Evolutionary conservation across 2,329 filamentous ascomycete genomes (phyloP).

Genomic region (Alternaria burnsii): DNA sequence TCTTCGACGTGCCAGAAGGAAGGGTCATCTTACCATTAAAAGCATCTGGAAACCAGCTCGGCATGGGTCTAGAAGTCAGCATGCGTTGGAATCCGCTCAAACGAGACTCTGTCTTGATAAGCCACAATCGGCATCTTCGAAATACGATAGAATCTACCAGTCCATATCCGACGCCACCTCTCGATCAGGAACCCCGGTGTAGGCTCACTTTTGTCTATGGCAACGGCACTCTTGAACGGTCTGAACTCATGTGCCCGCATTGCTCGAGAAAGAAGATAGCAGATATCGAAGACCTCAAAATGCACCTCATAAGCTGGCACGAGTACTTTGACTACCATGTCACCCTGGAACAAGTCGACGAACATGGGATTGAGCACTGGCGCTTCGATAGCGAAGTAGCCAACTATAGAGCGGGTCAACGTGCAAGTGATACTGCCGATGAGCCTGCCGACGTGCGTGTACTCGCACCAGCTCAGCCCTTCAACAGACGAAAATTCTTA

Average conservation of each 20-base stretch:
- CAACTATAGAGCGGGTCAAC: conserved; percentile 26
- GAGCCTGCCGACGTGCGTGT: conserved; percentile 42
- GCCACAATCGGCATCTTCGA: conserved; percentile 36
- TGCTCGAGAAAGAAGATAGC: conserved; percentile 19
- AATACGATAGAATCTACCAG: conserved; percentile 1
- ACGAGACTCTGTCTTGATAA: conserved; percentile 21
- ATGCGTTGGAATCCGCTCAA: conserved; percentile 32
- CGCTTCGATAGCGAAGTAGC: conserved; percentile 30
- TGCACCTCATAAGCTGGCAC: conserved; percentile 49
- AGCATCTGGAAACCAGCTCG: conserved; percentile 21
- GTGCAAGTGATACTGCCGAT: conserved; percentile 35
- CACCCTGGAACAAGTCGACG: conserved; percentile 14
- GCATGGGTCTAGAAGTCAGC: conserved; percentile 30
- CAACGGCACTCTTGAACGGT: conserved; percentile 16
- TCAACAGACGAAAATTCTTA: conserved; percentile 48
- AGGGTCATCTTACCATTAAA: conserved; percentile 20
- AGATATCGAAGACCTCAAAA: conserved; percentile 37
- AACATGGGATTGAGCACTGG: conserved; percentile 23
- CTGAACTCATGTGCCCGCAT: conserved; percentile 29
- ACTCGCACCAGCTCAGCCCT: conserved; percentile 45
- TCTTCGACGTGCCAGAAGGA: conserved; percentile 35
- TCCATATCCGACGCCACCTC: conserved; percentile 17
- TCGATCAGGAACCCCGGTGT: conserved; percentile 22
- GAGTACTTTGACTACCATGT: conserved; percentile 44
- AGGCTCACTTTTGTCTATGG: conserved; percentile 24